phyloP scores from a whole-genome alignment of 768 basidiomycete genomes.

The Leccinum aurantiacum region DNA sequence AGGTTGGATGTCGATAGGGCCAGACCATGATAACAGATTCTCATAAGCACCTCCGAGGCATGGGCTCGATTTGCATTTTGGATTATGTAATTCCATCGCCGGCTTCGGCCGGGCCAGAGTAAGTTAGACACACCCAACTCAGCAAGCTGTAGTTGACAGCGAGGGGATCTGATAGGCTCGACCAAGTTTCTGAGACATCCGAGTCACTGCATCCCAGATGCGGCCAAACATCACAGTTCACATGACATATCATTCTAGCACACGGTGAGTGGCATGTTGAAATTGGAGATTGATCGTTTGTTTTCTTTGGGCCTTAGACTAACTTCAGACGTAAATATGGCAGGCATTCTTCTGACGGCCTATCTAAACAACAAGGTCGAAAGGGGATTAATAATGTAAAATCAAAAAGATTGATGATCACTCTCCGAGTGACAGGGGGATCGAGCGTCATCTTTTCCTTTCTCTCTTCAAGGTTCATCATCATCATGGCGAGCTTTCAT shows the following conservation, averaged over 20 bases:
- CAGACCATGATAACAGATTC: too few species aligned
- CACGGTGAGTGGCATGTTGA: neutral
- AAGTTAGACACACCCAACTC: too few species aligned
- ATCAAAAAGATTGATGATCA: neutral
- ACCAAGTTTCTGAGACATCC: neutral
- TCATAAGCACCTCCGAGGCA: too few species aligned
- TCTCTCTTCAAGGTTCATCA: constrained; percentile 79
- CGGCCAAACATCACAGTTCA: neutral
- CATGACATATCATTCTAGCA: neutral
- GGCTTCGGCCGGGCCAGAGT: too few species aligned
- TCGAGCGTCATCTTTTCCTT: constrained; percentile 88
- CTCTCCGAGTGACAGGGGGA: constrained; percentile 23
- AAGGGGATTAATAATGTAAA: neutral
- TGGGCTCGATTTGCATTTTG: too few species aligned
- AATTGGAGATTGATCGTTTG: neutral
- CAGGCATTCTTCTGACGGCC: neutral
- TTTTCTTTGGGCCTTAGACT: neutral
- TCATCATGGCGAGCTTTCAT: constrained; percentile 88
- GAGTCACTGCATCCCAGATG: neutral
- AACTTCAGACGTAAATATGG: neutral
- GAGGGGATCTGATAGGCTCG: neutral
- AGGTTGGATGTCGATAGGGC: too few species aligned
- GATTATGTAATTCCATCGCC: too few species aligned
- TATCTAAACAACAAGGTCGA: neutral
- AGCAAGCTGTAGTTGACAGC: too few species aligned